phyloP scores from a whole-genome alignment of 768 basidiomycete species.

The Xerocomellus dryophilus region DNA sequence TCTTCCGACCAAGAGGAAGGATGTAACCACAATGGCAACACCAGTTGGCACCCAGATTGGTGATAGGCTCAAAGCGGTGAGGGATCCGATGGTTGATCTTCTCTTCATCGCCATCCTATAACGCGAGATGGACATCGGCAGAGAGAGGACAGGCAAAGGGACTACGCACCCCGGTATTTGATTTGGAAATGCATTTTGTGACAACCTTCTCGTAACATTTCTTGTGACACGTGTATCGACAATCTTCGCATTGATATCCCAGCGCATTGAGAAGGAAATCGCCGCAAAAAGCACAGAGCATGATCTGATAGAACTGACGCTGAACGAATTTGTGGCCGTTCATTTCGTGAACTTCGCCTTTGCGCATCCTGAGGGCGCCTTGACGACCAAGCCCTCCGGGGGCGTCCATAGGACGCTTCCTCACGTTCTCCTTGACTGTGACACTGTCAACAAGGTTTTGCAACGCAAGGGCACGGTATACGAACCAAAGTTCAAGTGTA shows the following conservation, averaged over 20 bases:
- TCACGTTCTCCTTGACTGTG: conserved; percentile 95
- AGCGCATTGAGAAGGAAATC: conserved; percentile 96
- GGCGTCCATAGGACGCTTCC: conserved; percentile 91
- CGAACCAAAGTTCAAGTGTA: conserved; percentile 91
- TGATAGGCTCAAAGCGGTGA: conserved; percentile 95
- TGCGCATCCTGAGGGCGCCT: conserved; percentile 96
- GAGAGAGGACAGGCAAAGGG: background rate
- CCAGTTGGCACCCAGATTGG: conserved; percentile 98
- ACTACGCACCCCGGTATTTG: conserved; percentile 80
- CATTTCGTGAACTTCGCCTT: conserved; percentile 98
- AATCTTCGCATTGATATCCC: conserved; percentile 99
- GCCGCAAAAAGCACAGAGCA: conserved; percentile 96
- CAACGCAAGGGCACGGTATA: conserved; percentile 10
- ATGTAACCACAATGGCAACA: conserved; percentile 99
- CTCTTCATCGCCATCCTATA: conserved; percentile 91
- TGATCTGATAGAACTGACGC: conserved; percentile 96
- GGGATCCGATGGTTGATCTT: conserved; percentile 99
- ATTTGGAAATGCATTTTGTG: conserved; percentile 98
- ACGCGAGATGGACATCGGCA: background rate
- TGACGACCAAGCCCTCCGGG: conserved; percentile 93
- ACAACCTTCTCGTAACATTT: conserved; percentile 99
- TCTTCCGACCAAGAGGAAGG: conserved; percentile 94
- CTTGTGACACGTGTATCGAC: conserved; percentile 98
- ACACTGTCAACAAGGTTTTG: conserved; percentile 1
- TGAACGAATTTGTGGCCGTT: conserved; percentile 99